Conservation (phyloP, 2,329 filamentous ascomycete species). For the Trichophyton simii region DNA sequence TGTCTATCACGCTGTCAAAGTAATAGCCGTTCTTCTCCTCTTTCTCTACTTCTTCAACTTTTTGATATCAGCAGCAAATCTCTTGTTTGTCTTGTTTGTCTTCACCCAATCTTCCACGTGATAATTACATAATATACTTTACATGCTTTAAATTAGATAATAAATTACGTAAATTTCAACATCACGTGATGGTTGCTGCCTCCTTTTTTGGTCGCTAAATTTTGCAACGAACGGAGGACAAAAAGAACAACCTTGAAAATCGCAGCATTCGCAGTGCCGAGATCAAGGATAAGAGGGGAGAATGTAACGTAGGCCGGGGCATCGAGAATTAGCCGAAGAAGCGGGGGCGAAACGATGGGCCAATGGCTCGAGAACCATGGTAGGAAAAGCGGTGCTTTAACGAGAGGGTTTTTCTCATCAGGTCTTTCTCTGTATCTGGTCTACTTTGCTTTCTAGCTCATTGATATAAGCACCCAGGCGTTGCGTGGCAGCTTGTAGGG, state of each 20-base stretch:
- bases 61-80: not conserved
- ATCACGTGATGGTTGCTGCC: too few relatives aligned
- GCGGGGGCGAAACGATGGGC: not conserved
- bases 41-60: not conserved
- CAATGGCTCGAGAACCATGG: not conserved
- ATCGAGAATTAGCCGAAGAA: too few relatives aligned
- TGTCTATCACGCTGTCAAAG: constrained; percentile 6
- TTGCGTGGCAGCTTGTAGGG: constrained; percentile 76
- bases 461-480: constrained; percentile 74
- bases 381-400: not conserved
- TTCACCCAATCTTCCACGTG: not conserved
- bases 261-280: not conserved
- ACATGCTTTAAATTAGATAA: too few relatives aligned
- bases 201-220: not conserved
- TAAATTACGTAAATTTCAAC: too few relatives aligned
- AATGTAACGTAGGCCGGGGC: not conserved
- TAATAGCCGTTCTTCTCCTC: not conserved
- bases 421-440: constrained; percentile 50
- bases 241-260: not conserved
- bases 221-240: not conserved
- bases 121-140: not conserved
- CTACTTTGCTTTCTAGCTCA: constrained; percentile 67
- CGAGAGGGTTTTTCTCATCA: not conserved
- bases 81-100: not conserved
- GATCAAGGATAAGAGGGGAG: not conserved